Evolutionary conservation across 2,329 filamentous ascomycete genomes (phyloP).

Genomic region (Talaromyces pinophilus): DNA sequence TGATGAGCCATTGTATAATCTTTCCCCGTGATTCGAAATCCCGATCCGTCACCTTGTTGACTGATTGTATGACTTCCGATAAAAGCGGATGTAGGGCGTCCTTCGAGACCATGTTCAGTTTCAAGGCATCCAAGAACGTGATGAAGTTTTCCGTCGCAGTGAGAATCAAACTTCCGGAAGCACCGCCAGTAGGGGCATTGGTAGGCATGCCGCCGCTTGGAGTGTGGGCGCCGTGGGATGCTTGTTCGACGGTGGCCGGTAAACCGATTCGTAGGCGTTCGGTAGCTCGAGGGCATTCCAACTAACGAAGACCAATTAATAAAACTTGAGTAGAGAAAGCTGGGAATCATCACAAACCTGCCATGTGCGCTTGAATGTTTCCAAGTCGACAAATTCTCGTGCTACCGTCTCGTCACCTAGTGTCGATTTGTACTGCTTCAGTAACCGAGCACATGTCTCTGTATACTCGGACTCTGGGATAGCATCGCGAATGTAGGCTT

Average conservation of each 20-base stretch:
- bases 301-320: conserved; percentile 52
- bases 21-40: conserved; percentile 96
- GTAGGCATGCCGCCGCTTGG: conserved; percentile 39
- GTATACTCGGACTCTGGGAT: conserved; percentile 91
- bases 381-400: conserved; percentile 81
- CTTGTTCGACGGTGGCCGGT: conserved; percentile 74
- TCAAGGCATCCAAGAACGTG: conserved; percentile 92
- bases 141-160: conserved; percentile 98
- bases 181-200: conserved; percentile 36
- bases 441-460: conserved; percentile 86
- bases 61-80: conserved; percentile 93
- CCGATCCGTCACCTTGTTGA: conserved; percentile 92
- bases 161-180: conserved; percentile 70
- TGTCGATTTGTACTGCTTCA: conserved; percentile 97
- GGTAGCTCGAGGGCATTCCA: conserved; percentile 91
- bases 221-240: conserved; percentile 53
- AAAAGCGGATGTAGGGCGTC: conserved; percentile 94
- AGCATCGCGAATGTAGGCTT: conserved; percentile 94
- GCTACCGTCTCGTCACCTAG: conserved; percentile 87
- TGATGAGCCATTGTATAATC: conserved; percentile 98
- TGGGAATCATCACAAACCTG: conserved; percentile 62
- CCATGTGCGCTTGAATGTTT: conserved; percentile 90
- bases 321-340: conserved; percentile 4
- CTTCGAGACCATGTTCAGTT: conserved; percentile 88
- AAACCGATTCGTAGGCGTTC: conserved; percentile 90